A percentile compares a stretch with the other conserved stretches of the same genome.
Conservation (phyloP, 345 rosid species). For the Citrus glauca region DNA sequence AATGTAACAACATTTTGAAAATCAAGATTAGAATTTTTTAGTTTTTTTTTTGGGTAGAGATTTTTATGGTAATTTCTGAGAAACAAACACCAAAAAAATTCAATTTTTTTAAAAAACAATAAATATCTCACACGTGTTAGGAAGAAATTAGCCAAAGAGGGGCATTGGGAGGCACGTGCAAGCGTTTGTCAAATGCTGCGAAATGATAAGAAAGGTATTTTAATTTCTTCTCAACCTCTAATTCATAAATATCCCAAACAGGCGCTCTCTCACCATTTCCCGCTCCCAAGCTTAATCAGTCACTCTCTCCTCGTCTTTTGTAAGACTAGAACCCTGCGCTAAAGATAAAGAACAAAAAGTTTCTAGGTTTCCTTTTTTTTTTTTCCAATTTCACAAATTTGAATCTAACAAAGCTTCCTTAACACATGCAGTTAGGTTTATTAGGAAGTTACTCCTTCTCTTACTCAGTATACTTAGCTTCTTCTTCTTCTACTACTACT, state of each 20-base stretch:
- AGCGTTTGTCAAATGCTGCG: background rate
- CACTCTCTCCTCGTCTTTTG: background rate
- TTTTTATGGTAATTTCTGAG: background rate
- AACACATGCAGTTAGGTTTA: slow-evolving; percentile 28
- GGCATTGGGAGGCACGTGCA: slow-evolving; percentile 19
- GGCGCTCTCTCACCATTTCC: slow-evolving; percentile 22
- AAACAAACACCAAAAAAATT: too few relatives aligned
- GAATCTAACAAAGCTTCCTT: background rate
- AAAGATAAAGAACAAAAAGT: background rate
- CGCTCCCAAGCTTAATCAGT: slow-evolving; percentile 20
- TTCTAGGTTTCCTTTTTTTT: slow-evolving; percentile 3
- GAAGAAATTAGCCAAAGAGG: too few relatives aligned
- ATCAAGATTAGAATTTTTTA: too few relatives aligned
- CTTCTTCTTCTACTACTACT: slow-evolving; percentile 17
- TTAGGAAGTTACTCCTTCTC: slow-evolving; percentile 29
- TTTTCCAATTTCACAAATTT: background rate
- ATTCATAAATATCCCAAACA: background rate
- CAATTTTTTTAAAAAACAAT: too few relatives aligned
- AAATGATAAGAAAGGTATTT: slow-evolving; percentile 24
- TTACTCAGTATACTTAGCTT: slow-evolving; percentile 26
- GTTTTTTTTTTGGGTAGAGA: too few relatives aligned
- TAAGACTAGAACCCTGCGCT: background rate
- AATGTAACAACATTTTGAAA: too few relatives aligned
- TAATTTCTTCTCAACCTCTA: slow-evolving; percentile 17
- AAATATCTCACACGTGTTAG: background rate